Conservation (phyloP, 2,329 filamentous ascomycete species). For the Xylaria sp. region DNA sequence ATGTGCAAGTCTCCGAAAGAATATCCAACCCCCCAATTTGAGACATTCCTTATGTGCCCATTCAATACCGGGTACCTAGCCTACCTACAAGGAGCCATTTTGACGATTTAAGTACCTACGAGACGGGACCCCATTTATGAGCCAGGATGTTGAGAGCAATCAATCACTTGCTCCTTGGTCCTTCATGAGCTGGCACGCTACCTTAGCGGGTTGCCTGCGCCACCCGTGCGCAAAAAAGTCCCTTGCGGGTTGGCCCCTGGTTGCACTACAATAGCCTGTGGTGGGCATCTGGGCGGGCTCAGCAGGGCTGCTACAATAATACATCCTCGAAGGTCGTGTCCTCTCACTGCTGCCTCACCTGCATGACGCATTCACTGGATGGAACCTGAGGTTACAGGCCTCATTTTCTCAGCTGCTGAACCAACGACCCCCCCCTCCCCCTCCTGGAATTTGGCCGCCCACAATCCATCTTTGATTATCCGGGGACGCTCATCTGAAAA, state of each 20-base stretch:
- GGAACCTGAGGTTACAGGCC: not conserved
- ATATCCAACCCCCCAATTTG: not conserved
- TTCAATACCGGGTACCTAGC: not conserved
- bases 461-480: not conserved
- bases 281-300: not conserved
- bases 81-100: not conserved
- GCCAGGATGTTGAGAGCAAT: not conserved
- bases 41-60: no score
- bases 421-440: not conserved
- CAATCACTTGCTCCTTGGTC: not conserved
- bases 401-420: constrained; percentile 24
- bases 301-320: no score
- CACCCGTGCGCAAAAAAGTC: constrained; percentile 28
- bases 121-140: not conserved
- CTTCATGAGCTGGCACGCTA: not conserved
- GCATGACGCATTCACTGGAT: constrained; percentile 21
- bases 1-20: not conserved
- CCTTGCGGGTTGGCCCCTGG: constrained; percentile 19
- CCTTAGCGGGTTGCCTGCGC: constrained; percentile 12
- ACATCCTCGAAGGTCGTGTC: constrained; percentile 1
- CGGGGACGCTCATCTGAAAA: not conserved
- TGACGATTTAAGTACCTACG: not conserved
- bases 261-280: not conserved
- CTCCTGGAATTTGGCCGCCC: not conserved
- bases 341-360: constrained; percentile 29